Evolutionary conservation across 345 rosid genomes (phyloP).

Genomic region (Salix dunnii): DNA sequence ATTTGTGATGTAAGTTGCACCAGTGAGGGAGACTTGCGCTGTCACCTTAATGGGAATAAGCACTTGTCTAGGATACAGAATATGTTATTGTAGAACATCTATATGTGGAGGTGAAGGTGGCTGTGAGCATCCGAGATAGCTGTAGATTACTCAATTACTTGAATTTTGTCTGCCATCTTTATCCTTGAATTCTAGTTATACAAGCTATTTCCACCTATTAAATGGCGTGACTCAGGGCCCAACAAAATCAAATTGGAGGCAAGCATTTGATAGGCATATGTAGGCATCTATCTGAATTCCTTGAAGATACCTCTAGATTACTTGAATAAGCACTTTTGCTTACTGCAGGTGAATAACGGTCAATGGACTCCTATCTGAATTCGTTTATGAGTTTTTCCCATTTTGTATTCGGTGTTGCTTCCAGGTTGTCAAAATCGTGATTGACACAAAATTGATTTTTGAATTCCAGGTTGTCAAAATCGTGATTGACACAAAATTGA

Average conservation of each 20-base stretch:
- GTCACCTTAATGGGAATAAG: conserved; percentile 13
- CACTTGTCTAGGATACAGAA: conserved; percentile 5
- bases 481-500: no score
- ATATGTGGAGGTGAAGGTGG: background rate
- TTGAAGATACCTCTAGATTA: no score
- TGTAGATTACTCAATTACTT: background rate
- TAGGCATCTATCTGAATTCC: no score
- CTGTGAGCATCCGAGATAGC: background rate
- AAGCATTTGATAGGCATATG: background rate
- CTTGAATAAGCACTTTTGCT: no score
- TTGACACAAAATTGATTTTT: no score
- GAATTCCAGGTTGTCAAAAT: no score
- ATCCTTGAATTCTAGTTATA: background rate
- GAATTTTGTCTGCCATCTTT: background rate
- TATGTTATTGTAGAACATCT: background rate
- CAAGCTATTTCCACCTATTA: no score
- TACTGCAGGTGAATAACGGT: background rate
- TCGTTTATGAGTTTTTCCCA: no score
- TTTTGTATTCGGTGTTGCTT: no score
- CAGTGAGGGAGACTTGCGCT: background rate
- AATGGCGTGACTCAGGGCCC: no score
- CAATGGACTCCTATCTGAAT: no score
- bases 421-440: no score
- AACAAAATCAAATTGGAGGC: background rate
- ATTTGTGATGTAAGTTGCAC: conserved; percentile 1